A percentile compares a stretch with the other conserved stretches of the same genome.
Evolutionary conservation across 768 basidiomycete genomes (phyloP).

Genomic region (Mycena alexandri): DNA sequence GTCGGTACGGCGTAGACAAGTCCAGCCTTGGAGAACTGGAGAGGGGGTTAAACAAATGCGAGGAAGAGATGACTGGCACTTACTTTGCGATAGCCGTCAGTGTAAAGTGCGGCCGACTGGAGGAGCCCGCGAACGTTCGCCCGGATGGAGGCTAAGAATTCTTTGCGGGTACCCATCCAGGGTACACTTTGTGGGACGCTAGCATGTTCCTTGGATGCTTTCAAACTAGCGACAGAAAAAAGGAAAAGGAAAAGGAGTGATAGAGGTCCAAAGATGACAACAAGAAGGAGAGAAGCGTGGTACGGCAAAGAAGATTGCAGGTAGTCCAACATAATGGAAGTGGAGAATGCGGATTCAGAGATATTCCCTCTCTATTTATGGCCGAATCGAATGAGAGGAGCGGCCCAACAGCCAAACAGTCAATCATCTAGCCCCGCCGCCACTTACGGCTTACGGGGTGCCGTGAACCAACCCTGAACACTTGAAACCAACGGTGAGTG

Average conservation of each 20-base stretch:
- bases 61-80: not conserved
- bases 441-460: too few relatives aligned
- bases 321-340: not conserved
- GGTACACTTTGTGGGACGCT: constrained; percentile 2
- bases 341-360: not conserved
- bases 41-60: not conserved
- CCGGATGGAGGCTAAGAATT: constrained; percentile 21
- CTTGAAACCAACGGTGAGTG: too few relatives aligned
- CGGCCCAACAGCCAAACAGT: too few relatives aligned
- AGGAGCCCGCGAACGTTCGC: constrained; percentile 29
- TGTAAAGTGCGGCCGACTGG: constrained; percentile 21
- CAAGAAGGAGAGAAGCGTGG: not conserved
- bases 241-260: constrained; percentile 25
- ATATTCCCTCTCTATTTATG: too few relatives aligned
- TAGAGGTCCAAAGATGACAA: not conserved
- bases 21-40: constrained; percentile 2
- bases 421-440: too few relatives aligned
- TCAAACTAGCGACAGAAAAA: constrained; percentile 11
- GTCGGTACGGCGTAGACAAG: constrained; percentile 20
- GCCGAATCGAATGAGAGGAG: too few relatives aligned
- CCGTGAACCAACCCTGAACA: too few relatives aligned
- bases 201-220: constrained; percentile 27
- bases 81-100: constrained; percentile 31
- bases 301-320: not conserved
- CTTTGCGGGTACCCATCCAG: constrained; percentile 24